phyloP scores from a whole-genome alignment of 148 eudicot genomes.

The Silene conica region DNA sequence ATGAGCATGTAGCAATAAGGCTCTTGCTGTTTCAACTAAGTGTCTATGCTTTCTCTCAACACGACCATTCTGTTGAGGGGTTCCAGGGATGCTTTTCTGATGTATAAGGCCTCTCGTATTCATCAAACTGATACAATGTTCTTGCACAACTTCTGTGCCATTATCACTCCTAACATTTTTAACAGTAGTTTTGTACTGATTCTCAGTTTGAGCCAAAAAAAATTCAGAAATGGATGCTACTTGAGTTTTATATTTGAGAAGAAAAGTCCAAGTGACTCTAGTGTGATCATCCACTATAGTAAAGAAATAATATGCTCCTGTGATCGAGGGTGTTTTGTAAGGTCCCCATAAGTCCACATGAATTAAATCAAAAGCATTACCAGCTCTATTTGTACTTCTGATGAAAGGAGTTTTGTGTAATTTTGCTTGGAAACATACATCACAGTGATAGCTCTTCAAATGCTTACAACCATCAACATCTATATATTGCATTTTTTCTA shows the following conservation, averaged over 20 bases:
- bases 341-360: conserved; percentile 14
- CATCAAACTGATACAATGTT: too few species aligned
- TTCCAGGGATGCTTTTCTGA: too few species aligned
- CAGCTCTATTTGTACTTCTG: background rate
- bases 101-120: too few species aligned
- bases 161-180: background rate
- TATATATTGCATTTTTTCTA: background rate
- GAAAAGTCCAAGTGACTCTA: background rate
- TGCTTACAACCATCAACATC: background rate
- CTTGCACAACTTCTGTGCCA: too few species aligned
- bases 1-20: too few species aligned
- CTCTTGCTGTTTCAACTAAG: too few species aligned
- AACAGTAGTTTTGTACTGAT: background rate
- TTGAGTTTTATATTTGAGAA: background rate
- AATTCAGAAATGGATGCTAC: background rate
- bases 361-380: background rate
- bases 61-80: too few species aligned
- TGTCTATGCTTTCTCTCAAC: too few species aligned
- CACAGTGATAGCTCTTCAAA: background rate
- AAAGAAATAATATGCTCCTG: background rate
- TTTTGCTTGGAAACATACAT: background rate
- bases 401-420: background rate
- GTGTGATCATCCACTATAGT: background rate
- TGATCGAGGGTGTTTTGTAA: background rate
- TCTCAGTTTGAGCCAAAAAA: background rate